Base-by-base conservation (phyloP, 768 basidiomycete genomes). In the Agaricus subrufescens region DNA sequence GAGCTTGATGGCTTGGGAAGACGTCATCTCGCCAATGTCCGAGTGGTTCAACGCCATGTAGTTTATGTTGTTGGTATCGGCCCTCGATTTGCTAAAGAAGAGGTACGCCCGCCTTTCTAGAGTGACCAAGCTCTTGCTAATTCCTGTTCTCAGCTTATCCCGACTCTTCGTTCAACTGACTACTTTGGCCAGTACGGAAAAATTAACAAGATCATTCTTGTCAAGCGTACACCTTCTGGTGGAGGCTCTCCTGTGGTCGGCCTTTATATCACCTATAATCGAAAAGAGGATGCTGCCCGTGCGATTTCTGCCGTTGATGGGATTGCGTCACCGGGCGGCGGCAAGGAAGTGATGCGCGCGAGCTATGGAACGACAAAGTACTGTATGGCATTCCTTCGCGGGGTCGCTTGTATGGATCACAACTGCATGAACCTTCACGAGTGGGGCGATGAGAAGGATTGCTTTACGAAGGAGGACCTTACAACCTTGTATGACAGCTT, bases 121-220 rank as follows among this genome's bases (percentile, higher is more conserved):
- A 52, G 37, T 44, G 31, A 45, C 30, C 30, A 45, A 37, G 54
- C n/a, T 46, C 31, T 58, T 29, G 38, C 63, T 57, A 50, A 27
- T 43, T 19, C 37, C 55, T 31, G 23, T 25, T 30, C 19, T 26
- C 57, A 93, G 94, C 83, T 94, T 46, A 92, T 98, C 62, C 87
- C 94, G 1, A 91, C 94, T 11, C 74, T 99, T 40, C 91, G 96
- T 46, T 94, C 93, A 4, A 87, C 87, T 62, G 97, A 99, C 62
- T 98, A 97, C 68, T 98, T 98, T 67, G 97, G 97, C 9, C 94
- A 97, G 67, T 99, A 98, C 70, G 97, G 97, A 63, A 98, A 95
- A 76, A 98, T 99, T 62, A 85, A 88, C 43, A 96, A 96, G 75
- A 92, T 99, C 47, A 78, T 98, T 52, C 81, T 99, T 30, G 87